A percentile compares a stretch with the other conserved stretches of the same genome.
Evolutionary conservation across 805 yeast species (phyloP).

Genomic region (Zygosaccharomyces bailii): DNA sequence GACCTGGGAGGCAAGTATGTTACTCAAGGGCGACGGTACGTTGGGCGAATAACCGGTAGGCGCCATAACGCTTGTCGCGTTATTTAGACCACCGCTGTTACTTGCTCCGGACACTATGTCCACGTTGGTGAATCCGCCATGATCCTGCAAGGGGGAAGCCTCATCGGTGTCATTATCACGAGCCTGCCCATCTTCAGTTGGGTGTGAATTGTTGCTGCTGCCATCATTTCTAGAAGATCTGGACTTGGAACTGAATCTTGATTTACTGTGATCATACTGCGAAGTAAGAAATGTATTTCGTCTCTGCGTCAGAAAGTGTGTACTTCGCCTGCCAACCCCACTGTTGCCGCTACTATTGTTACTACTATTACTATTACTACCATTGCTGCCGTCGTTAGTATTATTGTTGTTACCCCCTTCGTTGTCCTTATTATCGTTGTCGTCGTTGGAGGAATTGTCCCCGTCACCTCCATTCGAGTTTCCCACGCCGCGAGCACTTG

Average conservation of each 20-base stretch:
- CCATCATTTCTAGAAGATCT: constrained; percentile 6
- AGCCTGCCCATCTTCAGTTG: neutral
- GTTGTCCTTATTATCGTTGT: constrained; percentile 17
- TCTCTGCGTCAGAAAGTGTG: constrained; percentile 31
- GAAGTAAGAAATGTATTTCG: constrained; percentile 31
- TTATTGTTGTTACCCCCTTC: constrained; percentile 5
- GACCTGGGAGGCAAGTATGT: constrained; percentile 15
- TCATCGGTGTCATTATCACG: neutral
- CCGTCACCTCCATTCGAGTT: constrained; percentile 14
- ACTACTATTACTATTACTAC: neutral
- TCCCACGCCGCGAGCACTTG: constrained; percentile 6
- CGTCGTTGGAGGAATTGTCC: constrained; percentile 15
- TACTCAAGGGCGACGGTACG: constrained; percentile 23
- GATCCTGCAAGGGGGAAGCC: constrained; percentile 22
- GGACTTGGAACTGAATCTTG: constrained; percentile 29
- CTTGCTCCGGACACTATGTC: constrained; percentile 14
- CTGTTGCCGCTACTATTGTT: neutral
- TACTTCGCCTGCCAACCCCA: constrained; percentile 2
- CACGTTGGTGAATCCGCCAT: constrained; percentile 26
- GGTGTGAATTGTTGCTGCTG: neutral
- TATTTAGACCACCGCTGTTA: neutral
- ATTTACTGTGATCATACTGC: constrained; percentile 33
- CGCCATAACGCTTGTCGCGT: neutral
- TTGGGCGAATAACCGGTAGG: constrained; percentile 14
- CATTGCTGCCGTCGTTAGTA: neutral